Conservation (phyloP, 2,329 filamentous ascomycete species). For the Didymella pinodella region DNA sequence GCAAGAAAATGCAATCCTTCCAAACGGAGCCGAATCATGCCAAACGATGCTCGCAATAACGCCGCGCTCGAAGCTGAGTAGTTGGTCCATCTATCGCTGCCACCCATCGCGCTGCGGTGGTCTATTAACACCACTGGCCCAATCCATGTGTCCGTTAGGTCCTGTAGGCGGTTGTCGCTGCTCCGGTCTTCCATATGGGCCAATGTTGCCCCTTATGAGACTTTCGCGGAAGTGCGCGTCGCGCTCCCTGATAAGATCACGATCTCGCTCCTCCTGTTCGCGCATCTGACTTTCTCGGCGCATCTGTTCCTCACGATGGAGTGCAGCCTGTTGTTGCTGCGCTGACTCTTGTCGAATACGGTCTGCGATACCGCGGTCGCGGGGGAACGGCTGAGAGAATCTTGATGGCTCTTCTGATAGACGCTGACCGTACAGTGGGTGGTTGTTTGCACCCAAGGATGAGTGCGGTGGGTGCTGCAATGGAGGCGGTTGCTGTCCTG, state of each 20-base stretch:
- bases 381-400: constrained; percentile 35
- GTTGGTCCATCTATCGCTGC: constrained; percentile 18
- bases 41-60: not conserved
- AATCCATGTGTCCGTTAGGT: constrained; percentile 31
- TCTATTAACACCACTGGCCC: constrained; percentile 28
- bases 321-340: constrained; percentile 35
- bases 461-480: constrained; percentile 47
- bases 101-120: constrained; percentile 31
- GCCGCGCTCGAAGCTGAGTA: not conserved
- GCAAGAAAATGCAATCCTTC: constrained; percentile 1
- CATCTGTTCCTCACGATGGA: constrained; percentile 36
- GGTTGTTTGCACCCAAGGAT: constrained; percentile 38
- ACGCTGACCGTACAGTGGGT: constrained; percentile 39
- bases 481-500: constrained; percentile 38
- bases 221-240: constrained; percentile 33
- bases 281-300: constrained; percentile 32
- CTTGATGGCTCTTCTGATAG: constrained; percentile 39
- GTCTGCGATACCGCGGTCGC: constrained; percentile 36
- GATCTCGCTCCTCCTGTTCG: constrained; percentile 35
- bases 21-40: not conserved
- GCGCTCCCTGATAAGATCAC: constrained; percentile 28
- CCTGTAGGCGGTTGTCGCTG: constrained; percentile 24
- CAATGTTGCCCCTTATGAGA: constrained; percentile 29
- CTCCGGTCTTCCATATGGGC: constrained; percentile 27
- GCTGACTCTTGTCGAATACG: constrained; percentile 45